Evolutionary conservation across 805 yeast species (phyloP).

Genomic region (Starmerella floricola): DNA sequence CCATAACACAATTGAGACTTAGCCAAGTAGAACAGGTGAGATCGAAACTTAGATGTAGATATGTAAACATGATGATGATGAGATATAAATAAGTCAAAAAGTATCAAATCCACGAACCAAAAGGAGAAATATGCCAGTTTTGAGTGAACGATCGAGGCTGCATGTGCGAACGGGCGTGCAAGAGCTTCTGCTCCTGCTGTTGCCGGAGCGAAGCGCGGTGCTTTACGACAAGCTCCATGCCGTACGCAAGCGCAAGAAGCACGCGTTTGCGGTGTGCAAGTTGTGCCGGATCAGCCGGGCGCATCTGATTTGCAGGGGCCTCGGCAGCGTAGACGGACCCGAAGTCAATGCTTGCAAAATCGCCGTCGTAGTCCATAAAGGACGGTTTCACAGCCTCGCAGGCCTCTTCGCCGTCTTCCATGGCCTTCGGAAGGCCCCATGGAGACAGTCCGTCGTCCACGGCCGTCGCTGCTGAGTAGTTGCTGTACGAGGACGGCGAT

Average conservation of each 20-base stretch:
- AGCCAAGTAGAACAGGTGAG: too few species aligned
- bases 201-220: too few species aligned
- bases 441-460: constrained; percentile 25
- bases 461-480: constrained; percentile 2
- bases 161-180: too few species aligned
- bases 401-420: constrained; percentile 12
- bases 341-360: background rate
- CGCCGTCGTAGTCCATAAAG: constrained; percentile 2
- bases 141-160: too few species aligned
- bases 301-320: too few species aligned
- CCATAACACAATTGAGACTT: too few species aligned
- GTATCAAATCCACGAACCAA: background rate
- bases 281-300: background rate
- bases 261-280: background rate
- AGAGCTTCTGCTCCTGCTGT: too few species aligned
- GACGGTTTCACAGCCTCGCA: too few species aligned
- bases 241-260: background rate
- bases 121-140: background rate
- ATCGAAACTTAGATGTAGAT: too few species aligned
- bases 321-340: background rate
- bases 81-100: too few species aligned
- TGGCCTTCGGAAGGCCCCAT: constrained; percentile 26
- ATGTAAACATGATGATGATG: too few species aligned
- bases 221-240: background rate
- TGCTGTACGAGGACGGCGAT: background rate